phyloP scores from a whole-genome alignment of 768 basidiomycete species.

The Jaapia argillacea region DNA sequence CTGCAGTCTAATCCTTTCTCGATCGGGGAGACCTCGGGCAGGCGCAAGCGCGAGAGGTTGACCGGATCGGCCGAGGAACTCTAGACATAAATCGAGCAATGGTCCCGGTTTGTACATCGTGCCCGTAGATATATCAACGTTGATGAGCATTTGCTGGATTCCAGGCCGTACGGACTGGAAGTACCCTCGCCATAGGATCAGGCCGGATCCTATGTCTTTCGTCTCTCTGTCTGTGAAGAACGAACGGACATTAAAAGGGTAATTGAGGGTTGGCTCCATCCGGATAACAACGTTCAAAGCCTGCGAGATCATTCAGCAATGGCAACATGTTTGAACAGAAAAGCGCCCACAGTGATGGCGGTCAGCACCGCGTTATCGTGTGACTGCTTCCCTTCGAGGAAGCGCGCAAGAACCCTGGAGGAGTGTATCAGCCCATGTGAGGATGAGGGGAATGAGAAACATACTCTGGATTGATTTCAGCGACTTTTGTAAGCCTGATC shows the following conservation, averaged over 20 bases:
- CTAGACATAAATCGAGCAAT: conserved; percentile 47
- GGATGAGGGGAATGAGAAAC: no score
- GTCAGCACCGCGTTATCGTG: conserved; percentile 62
- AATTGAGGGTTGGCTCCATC: conserved; percentile 58
- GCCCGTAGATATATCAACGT: conserved; percentile 71
- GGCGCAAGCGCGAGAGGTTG: conserved; percentile 29
- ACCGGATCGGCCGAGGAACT: conserved; percentile 31
- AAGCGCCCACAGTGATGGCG: conserved; percentile 43
- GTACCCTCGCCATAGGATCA: conserved; percentile 70
- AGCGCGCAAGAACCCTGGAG: conserved; percentile 50
- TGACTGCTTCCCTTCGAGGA: conserved; percentile 53
- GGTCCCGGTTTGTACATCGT: conserved; percentile 64
- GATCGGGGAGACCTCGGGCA: conserved; percentile 31
- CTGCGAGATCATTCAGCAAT: conserved; percentile 21
- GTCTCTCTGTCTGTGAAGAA: conserved; percentile 58
- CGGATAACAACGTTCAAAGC: conserved; percentile 68
- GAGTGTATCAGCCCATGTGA: not conserved
- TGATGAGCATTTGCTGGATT: conserved; percentile 53
- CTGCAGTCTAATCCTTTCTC: conserved; percentile 41
- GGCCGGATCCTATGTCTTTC: conserved; percentile 46
- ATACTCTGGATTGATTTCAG: conserved; percentile 80
- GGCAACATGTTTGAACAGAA: not conserved
- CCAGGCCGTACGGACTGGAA: conserved; percentile 73
- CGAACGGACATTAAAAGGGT: conserved; percentile 65
- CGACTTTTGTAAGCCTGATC: conserved; percentile 53